These are phyloP conservation scores for Ogataea pilisensis DNA, from an alignment of 805 yeast genomes.

Conservation along the genomic window DNA sequence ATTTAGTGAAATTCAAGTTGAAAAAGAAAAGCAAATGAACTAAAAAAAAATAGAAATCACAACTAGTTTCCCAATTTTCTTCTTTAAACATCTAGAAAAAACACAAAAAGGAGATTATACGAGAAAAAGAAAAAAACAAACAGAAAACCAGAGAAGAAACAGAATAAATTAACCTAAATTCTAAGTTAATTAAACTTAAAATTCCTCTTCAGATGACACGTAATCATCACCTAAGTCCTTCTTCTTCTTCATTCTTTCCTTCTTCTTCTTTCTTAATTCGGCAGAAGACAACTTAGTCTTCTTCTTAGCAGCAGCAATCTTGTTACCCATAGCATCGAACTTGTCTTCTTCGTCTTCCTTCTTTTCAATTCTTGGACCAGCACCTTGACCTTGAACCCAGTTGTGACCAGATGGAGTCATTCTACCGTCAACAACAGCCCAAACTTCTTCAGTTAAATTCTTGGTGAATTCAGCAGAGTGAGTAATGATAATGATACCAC, in stretches of 20 bases:
- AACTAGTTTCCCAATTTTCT: too few relatives aligned
- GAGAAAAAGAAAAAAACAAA: constrained; percentile 7
- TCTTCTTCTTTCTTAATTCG: constrained; percentile 99
- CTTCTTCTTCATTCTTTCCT: constrained; percentile 99
- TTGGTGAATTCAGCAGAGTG: constrained; percentile 99
- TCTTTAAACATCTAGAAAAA: too few relatives aligned
- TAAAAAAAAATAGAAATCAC: too few relatives aligned
- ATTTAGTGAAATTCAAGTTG: background rate
- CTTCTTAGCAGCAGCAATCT: constrained; percentile 94
- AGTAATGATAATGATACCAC: constrained; percentile 99
- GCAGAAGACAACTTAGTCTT: constrained; percentile 97
- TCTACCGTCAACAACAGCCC: constrained; percentile 98
- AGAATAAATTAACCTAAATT: constrained; percentile 1
- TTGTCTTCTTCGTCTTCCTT: constrained; percentile 94
- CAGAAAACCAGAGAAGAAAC: constrained; percentile 7
- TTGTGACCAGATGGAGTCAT: constrained; percentile 99
- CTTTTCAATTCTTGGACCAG: constrained; percentile 99
- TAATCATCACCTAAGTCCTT: constrained; percentile 99
- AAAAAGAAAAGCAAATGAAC: background rate
- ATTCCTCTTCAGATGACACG: constrained; percentile 93
- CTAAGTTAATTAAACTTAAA: constrained; percentile 37
- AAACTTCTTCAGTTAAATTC: constrained; percentile 98
- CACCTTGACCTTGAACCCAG: constrained; percentile 99
- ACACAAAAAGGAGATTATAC: too few relatives aligned
- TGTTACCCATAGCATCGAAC: constrained; percentile 99